phyloP scores from a whole-genome alignment of 257 asterid species.

The Euphrasia confusa region DNA sequence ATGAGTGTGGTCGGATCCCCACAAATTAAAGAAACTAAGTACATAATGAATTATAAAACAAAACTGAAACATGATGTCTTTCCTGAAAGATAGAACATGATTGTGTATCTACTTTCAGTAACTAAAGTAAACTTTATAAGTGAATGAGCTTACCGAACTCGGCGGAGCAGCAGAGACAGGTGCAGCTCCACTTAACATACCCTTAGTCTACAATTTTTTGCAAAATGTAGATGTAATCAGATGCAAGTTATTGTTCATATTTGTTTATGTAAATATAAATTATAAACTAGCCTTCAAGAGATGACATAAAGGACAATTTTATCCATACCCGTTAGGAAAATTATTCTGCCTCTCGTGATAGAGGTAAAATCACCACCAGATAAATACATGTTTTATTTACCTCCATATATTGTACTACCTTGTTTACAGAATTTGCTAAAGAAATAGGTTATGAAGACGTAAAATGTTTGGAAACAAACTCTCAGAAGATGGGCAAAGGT shows the following conservation, averaged over 20 bases:
- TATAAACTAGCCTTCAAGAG: neutral
- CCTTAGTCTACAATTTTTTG: constrained; percentile 38
- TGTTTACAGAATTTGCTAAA: neutral
- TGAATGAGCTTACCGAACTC: constrained; percentile 38
- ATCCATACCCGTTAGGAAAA: neutral
- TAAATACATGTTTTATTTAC: neutral
- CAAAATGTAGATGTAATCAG: constrained; percentile 23
- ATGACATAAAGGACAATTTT: neutral
- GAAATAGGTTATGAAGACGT: neutral
- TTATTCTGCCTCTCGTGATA: constrained; percentile 11
- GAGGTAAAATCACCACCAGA: neutral
- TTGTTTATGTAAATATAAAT: constrained; percentile 3
- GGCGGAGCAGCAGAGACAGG: constrained; percentile 43
- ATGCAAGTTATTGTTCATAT: constrained; percentile 6
- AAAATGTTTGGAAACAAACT: constrained; percentile 13
- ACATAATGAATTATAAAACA: neutral
- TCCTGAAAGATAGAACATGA: too few relatives aligned
- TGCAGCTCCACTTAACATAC: constrained; percentile 43
- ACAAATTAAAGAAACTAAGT: neutral
- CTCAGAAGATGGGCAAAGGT: constrained; percentile 10
- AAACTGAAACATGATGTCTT: neutral
- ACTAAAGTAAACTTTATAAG: constrained; percentile 11
- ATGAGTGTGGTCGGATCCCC: neutral
- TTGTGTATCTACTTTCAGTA: neutral
- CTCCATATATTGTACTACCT: neutral